Percentiles rank a stretch among this genome's conserved stretches.
These are phyloP conservation scores for Fusarium denticulatum DNA, from an alignment of 2,329 filamentous ascomycete species.

Conservation along the genomic window DNA sequence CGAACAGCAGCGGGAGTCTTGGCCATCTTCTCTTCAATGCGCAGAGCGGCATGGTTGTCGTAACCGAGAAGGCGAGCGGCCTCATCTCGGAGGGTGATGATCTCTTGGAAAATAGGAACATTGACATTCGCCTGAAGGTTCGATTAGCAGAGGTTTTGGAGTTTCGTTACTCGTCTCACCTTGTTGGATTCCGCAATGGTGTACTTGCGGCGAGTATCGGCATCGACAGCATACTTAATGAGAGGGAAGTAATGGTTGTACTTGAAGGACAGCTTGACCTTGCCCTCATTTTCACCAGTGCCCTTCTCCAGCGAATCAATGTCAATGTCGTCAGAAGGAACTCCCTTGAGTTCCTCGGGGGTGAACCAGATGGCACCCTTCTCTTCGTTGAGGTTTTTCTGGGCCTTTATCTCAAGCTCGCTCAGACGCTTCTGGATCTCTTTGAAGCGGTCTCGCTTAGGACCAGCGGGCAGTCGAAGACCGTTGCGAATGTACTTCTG, in stretches of 20 bases:
- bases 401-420: conserved; percentile 77
- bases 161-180: conserved; percentile 47
- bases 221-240: conserved; percentile 78
- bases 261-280: conserved; percentile 81
- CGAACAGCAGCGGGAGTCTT: conserved; percentile 78
- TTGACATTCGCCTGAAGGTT: conserved; percentile 70
- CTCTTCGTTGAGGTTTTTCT: conserved; percentile 86
- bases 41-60: conserved; percentile 77
- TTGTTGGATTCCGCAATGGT: conserved; percentile 85
- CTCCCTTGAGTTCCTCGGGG: conserved; percentile 76
- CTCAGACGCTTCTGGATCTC: conserved; percentile 85
- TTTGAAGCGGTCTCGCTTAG: conserved; percentile 82
- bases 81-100: conserved; percentile 79
- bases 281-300: conserved; percentile 75
- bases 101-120: conserved; percentile 77
- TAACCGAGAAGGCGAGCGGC: conserved; percentile 81
- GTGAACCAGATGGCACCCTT: conserved; percentile 84
- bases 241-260: conserved; percentile 84
- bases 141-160: not conserved
- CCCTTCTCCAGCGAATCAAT: conserved; percentile 75
- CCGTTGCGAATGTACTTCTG: conserved; percentile 83
- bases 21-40: conserved; percentile 87
- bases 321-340: conserved; percentile 75
- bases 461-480: conserved; percentile 74
- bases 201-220: conserved; percentile 73